Conservation (phyloP, 306 rosid species). For the Lotus japonicus region DNA sequence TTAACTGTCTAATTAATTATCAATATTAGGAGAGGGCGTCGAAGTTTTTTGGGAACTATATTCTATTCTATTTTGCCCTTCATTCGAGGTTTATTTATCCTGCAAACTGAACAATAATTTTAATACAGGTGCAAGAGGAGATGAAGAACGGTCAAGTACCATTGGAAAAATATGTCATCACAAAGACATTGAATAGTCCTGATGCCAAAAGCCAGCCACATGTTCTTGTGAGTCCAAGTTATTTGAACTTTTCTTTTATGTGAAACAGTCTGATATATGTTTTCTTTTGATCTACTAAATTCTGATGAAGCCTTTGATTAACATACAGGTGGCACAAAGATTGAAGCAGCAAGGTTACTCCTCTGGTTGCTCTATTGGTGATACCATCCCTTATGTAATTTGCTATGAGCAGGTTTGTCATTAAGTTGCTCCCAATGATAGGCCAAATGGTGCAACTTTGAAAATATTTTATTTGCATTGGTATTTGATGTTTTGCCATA, state of each 20-base stretch:
- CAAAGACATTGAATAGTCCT: slow-evolving; percentile 87
- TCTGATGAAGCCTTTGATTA: slow-evolving; percentile 23
- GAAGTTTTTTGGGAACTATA: background rate
- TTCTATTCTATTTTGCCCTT: background rate
- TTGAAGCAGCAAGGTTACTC: slow-evolving; percentile 84
- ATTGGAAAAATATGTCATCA: slow-evolving; percentile 84
- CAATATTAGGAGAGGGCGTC: background rate
- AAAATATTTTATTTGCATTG: background rate
- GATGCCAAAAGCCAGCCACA: slow-evolving; percentile 99
- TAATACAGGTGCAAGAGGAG: slow-evolving; percentile 81
- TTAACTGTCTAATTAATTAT: slow-evolving; percentile 4
- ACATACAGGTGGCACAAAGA: slow-evolving; percentile 81
- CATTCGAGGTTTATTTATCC: slow-evolving; percentile 12
- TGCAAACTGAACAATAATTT: slow-evolving; percentile 10
- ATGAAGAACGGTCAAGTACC: slow-evolving; percentile 79
- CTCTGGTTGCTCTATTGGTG: slow-evolving; percentile 84
- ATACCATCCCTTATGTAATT: slow-evolving; percentile 82
- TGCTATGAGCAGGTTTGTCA: slow-evolving; percentile 84
- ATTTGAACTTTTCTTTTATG: background rate
- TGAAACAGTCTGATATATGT: background rate
- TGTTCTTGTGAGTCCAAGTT: slow-evolving; percentile 63
- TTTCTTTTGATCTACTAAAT: slow-evolving; percentile 17
- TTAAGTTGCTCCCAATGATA: slow-evolving; percentile 17
- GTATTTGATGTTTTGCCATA: slow-evolving; percentile 8
- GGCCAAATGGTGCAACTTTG: background rate